Evolutionary conservation across 2,329 filamentous ascomycete genomes (phyloP).

Genomic region (Aspergillus transmontanensis): DNA sequence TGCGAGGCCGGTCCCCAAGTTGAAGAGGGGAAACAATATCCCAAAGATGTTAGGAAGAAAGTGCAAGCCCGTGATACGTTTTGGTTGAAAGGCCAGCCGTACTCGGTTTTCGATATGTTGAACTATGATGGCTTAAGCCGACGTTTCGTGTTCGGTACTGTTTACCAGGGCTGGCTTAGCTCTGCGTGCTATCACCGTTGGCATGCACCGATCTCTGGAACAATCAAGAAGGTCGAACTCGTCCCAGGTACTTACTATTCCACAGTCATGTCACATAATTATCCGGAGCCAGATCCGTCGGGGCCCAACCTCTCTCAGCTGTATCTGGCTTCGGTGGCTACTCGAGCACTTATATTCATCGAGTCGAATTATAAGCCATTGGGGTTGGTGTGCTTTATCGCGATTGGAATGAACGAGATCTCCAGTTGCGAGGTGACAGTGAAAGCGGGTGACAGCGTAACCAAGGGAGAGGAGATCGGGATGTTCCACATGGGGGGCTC

Average conservation of each 20-base stretch:
- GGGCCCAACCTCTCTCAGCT: not conserved
- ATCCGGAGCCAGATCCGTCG: not conserved
- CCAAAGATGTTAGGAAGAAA: not conserved
- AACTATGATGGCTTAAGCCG: not conserved
- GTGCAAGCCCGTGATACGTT: conserved; percentile 7
- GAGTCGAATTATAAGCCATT: not conserved
- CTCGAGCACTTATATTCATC: conserved; percentile 3
- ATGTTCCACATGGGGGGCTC: conserved; percentile 8
- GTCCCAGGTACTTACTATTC: conserved; percentile 3
- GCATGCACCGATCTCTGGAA: conserved; percentile 5
- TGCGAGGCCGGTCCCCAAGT: conserved; percentile 3
- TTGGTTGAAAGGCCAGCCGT: conserved; percentile 6
- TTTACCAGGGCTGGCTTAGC: not conserved
- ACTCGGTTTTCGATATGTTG: conserved; percentile 4
- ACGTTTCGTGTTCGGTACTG: not conserved
- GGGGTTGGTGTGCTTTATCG: conserved; percentile 7
- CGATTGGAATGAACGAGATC: conserved; percentile 5
- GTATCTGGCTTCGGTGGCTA: conserved; percentile 3
- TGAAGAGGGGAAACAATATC: not conserved
- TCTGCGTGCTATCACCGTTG: conserved; percentile 5
- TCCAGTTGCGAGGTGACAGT: conserved; percentile 5
- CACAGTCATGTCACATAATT: not conserved
- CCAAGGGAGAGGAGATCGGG: not conserved
- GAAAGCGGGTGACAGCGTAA: not conserved
- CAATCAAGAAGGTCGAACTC: not conserved